These are phyloP conservation scores for Skeletonema marinoi DNA, from an alignment of 108 stramenopile species.

Conservation along the genomic window DNA sequence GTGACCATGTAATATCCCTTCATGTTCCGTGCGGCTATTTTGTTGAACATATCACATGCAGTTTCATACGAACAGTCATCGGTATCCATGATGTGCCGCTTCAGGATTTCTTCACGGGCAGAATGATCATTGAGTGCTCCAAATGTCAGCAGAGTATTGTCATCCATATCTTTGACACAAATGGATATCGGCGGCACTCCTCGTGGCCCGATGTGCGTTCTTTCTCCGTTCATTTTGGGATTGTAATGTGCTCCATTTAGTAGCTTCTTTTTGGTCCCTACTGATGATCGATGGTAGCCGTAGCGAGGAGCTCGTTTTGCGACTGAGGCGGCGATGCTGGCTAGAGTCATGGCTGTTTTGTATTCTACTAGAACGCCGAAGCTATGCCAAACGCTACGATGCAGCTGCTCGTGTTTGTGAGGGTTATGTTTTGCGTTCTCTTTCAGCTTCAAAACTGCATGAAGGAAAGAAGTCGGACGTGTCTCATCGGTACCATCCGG, in stretches of 20 bases:
- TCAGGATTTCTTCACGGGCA: slow-evolving; percentile 59
- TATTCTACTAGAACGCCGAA: too few relatives aligned
- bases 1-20: neutral
- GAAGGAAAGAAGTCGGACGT: too few relatives aligned
- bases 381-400: too few relatives aligned
- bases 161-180: slow-evolving; percentile 55
- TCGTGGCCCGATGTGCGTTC: neutral
- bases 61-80: slow-evolving; percentile 52
- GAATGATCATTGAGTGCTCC: slow-evolving; percentile 49
- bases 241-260: neutral
- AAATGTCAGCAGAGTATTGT: slow-evolving; percentile 50
- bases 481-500: too few relatives aligned
- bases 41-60: slow-evolving; percentile 33
- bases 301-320: neutral
- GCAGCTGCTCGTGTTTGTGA: too few relatives aligned
- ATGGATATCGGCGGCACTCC: neutral
- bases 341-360: neutral
- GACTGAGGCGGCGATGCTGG: neutral
- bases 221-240: neutral
- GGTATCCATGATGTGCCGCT: slow-evolving; percentile 64
- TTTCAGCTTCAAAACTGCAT: too few relatives aligned
- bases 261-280: neutral
- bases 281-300: neutral
- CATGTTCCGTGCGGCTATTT: neutral
- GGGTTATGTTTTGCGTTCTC: too few relatives aligned